phyloP scores from a whole-genome alignment of 352 stramenopile species.

The Globisporangium paddicum region DNA sequence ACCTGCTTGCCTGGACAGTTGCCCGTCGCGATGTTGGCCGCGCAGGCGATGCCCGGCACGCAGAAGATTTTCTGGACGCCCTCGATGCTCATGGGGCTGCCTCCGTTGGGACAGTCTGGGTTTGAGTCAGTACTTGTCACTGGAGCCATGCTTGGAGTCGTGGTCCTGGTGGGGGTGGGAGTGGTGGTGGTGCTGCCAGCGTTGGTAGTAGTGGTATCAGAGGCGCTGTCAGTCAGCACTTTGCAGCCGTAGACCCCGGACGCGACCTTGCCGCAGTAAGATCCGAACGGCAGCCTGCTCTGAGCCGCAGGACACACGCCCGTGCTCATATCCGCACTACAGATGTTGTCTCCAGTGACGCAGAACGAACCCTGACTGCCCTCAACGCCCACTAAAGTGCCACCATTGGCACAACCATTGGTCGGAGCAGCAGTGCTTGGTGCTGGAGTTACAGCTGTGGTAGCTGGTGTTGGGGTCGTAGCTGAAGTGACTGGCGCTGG shows the following conservation, averaged over 20 bases:
- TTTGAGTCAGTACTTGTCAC: not conserved
- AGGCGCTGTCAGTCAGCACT: too few relatives aligned
- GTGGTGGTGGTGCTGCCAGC: not conserved
- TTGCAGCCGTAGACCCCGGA: constrained; percentile 20
- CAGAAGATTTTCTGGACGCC: not conserved
- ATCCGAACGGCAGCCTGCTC: not conserved
- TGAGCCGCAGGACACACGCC: not conserved
- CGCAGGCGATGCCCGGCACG: constrained; percentile 2
- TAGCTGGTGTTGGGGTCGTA: constrained; percentile 63
- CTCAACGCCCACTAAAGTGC: constrained; percentile 17
- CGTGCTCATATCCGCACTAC: not conserved
- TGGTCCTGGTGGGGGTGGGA: too few relatives aligned
- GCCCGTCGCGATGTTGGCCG: not conserved
- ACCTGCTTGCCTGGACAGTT: constrained; percentile 2
- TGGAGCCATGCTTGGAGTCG: not conserved
- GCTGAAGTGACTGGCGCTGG: too few relatives aligned
- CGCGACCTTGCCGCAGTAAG: constrained; percentile 14
- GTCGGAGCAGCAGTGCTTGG: too few relatives aligned
- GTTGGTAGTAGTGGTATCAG: too few relatives aligned
- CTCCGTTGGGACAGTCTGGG: not conserved
- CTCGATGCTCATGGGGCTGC: not conserved
- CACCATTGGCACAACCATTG: too few relatives aligned
- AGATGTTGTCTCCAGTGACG: not conserved
- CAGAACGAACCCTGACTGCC: not conserved
- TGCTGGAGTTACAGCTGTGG: too few relatives aligned